phyloP scores from a whole-genome alignment of 495 filamentous ascomycete species.

The Trypethelium eluteriae region DNA sequence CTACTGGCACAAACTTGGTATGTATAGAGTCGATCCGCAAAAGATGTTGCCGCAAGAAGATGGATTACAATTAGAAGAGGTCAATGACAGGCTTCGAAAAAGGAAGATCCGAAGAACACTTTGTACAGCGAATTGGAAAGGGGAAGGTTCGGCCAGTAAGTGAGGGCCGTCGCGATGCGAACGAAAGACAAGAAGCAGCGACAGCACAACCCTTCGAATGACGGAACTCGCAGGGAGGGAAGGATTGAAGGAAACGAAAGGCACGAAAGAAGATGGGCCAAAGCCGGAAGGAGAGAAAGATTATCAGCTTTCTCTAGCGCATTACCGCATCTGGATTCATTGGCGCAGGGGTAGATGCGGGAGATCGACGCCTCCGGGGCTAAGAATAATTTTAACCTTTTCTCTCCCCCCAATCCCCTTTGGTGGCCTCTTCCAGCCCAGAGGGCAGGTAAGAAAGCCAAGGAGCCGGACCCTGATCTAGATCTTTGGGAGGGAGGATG shows the following conservation, averaged over 20 bases:
- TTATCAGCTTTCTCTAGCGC: not conserved
- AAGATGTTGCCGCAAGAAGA: not conserved
- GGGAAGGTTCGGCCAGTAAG: too few relatives aligned
- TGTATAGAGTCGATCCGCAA: too few relatives aligned
- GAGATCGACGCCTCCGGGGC: conserved; percentile 2
- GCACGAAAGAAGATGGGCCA: too few relatives aligned
- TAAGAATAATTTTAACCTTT: not conserved
- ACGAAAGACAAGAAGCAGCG: too few relatives aligned
- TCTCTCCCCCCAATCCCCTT: not conserved
- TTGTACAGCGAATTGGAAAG: not conserved
- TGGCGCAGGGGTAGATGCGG: conserved; percentile 7
- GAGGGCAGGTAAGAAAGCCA: too few relatives aligned
- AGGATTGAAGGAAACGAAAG: not conserved
- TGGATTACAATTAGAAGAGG: not conserved
- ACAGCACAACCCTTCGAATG: not conserved
- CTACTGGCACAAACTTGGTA: not conserved
- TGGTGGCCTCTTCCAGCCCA: too few relatives aligned
- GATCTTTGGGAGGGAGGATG: too few relatives aligned
- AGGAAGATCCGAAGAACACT: too few relatives aligned
- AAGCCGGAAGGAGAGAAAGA: not conserved
- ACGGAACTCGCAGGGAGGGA: not conserved
- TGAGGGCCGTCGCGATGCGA: too few relatives aligned
- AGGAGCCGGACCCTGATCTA: too few relatives aligned
- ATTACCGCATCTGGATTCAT: not conserved
- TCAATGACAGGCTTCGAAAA: not conserved